A percentile compares a stretch with the other conserved stretches of the same genome.
Conservation (phyloP, 257 asterid species). For the Solanum appendiculatum region DNA sequence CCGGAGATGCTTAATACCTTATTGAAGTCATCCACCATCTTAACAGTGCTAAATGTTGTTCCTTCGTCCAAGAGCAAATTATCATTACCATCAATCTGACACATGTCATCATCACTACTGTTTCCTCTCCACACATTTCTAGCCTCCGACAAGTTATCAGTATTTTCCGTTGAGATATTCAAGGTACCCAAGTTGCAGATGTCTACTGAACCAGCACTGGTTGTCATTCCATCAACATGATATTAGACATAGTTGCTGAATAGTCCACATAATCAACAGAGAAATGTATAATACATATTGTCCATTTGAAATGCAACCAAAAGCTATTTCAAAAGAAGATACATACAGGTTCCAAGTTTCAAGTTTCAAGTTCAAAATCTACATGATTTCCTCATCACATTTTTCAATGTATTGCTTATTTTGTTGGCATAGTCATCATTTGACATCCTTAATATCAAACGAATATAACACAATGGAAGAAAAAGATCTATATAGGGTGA, state of each 20-base stretch:
- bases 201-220: constrained; percentile 22
- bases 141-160: constrained; percentile 9
- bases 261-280: background rate
- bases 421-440: background rate
- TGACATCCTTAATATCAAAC: background rate
- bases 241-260: background rate
- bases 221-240: background rate
- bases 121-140: background rate
- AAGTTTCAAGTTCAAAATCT: background rate
- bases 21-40: constrained; percentile 4
- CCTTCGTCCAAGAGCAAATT: constrained; percentile 1
- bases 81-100: constrained; percentile 23
- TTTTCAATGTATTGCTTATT: background rate
- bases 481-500: background rate
- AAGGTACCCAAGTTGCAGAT: constrained; percentile 30
- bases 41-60: background rate
- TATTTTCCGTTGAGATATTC: constrained; percentile 12
- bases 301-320: background rate
- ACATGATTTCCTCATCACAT: background rate
- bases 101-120: constrained; percentile 13
- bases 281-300: background rate
- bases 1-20: constrained; percentile 10
- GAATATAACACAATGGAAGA: background rate
- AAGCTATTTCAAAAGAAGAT: background rate
- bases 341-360: background rate